These are phyloP conservation scores for Arachis stenosperma DNA, from an alignment of 306 rosid species.

Conservation along the genomic window DNA sequence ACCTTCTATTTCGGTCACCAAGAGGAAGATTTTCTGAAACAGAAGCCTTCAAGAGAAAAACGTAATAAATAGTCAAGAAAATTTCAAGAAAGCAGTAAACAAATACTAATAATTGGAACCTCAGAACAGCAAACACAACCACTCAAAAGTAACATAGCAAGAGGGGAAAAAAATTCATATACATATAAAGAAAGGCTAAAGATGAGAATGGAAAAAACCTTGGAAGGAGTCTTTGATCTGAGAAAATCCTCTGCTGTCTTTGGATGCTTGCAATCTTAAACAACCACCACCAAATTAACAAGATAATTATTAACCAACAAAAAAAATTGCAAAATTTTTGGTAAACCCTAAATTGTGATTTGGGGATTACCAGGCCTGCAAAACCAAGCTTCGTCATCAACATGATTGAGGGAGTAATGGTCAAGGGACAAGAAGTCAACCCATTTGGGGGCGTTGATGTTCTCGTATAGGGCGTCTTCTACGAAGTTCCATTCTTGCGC, in stretches of 20 bases:
- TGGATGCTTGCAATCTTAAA: conserved; percentile 88
- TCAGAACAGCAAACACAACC: not conserved
- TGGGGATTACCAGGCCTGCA: conserved; percentile 70
- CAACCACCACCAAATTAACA: conserved; percentile 30
- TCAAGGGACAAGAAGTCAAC: conserved; percentile 77
- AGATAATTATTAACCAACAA: not conserved
- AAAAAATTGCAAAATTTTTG: conserved; percentile 24
- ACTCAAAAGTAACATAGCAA: not conserved
- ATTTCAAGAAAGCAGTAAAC: not conserved
- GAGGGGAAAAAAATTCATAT: not conserved
- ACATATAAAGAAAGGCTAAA: not conserved
- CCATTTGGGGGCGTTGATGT: conserved; percentile 93
- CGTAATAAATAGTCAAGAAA: not conserved
- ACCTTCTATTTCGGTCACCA: conserved; percentile 73
- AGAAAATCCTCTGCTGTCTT: conserved; percentile 83
- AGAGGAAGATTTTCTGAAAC: conserved; percentile 55
- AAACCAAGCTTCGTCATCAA: conserved; percentile 82
- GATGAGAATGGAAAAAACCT: conserved; percentile 56
- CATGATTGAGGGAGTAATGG: conserved; percentile 2
- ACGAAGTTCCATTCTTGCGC: conserved; percentile 71
- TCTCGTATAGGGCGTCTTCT: conserved; percentile 75
- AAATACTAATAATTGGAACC: not conserved
- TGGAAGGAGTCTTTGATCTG: conserved; percentile 66
- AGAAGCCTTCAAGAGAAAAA: conserved; percentile 48
- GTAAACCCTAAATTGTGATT: conserved; percentile 6